Percentiles rank a stretch among this genome's conserved stretches.
These are phyloP conservation scores for Trametes pubescens DNA, from an alignment of 1,284 basidiomycete genomes.

Conservation along the genomic window DNA sequence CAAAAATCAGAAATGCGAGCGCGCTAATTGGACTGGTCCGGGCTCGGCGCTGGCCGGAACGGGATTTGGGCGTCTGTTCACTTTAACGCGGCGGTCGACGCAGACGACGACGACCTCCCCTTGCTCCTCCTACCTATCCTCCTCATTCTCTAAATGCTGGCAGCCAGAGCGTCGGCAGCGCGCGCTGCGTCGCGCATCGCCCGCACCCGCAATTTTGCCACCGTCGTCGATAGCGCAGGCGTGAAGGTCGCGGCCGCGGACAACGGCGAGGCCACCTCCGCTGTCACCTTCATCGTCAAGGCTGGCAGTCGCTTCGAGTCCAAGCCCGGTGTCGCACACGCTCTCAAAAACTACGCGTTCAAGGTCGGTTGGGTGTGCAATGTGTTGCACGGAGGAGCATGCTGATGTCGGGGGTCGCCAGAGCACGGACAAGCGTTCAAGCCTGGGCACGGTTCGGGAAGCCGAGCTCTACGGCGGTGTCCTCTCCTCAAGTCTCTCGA, in stretches of 20 bases:
- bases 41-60: constrained; percentile 27
- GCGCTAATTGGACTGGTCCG: constrained; percentile 26
- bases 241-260: constrained; percentile 88
- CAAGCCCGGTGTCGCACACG: constrained; percentile 88
- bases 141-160: constrained; percentile 54
- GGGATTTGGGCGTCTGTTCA: constrained; percentile 12
- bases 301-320: constrained; percentile 90
- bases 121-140: constrained; percentile 13
- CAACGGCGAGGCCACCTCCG: constrained; percentile 81
- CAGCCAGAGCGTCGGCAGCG: constrained; percentile 64
- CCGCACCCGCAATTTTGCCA: constrained; percentile 80
- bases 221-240: constrained; percentile 80
- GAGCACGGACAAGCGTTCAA: constrained; percentile 87
- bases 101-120: constrained; percentile 21
- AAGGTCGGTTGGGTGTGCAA: constrained; percentile 65
- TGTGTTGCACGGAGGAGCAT: background rate
- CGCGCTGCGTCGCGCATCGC: constrained; percentile 63
- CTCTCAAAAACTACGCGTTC: constrained; percentile 96
- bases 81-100: constrained; percentile 1
- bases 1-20: constrained; percentile 17
- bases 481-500: constrained; percentile 84
- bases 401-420: constrained; percentile 41
- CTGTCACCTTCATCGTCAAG: constrained; percentile 90
- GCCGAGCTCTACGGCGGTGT: constrained; percentile 95
- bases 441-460: constrained; percentile 91